These are phyloP conservation scores for Senna siamea DNA, from an alignment of 306 rosid species.

Conservation along the genomic window DNA sequence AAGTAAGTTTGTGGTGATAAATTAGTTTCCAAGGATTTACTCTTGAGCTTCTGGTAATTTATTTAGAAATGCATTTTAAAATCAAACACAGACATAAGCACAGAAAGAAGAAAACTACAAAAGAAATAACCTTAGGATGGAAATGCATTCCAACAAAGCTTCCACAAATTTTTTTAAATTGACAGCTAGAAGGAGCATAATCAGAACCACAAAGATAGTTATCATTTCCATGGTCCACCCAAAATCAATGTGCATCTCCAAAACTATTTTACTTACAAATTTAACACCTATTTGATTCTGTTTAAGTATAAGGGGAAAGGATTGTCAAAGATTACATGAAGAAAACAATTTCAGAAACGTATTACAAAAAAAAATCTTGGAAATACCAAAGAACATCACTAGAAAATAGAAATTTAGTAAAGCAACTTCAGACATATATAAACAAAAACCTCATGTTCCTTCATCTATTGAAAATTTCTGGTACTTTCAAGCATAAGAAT, in stretches of 20 bases:
- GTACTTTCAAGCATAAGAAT: conserved; percentile 6
- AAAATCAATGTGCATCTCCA: conserved; percentile 9
- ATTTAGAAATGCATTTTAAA: conserved; percentile 7
- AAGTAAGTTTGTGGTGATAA: neutral
- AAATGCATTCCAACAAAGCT: neutral
- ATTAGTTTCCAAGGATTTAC: neutral
- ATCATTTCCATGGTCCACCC: neutral
- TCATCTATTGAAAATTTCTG: no score
- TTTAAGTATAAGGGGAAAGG: neutral
- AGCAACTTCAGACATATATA: neutral
- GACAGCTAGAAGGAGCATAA: no score
- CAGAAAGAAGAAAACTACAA: neutral
- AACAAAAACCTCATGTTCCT: neutral
- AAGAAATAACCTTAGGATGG: neutral
- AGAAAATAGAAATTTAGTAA: neutral
- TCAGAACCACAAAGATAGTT: conserved; percentile 1
- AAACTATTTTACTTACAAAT: neutral
- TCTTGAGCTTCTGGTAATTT: neutral
- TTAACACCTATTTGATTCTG: neutral
- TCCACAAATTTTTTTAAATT: no score
- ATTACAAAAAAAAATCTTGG: neutral
- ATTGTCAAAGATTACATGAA: neutral
- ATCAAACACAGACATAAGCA: neutral
- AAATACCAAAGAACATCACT: neutral
- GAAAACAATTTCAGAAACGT: neutral